Evolutionary conservation across 192 early-diverging fungal species (phyloP), one percentile per base, ranked within the genome.

Genomic region (Backusella mclennaniae): DNA sequence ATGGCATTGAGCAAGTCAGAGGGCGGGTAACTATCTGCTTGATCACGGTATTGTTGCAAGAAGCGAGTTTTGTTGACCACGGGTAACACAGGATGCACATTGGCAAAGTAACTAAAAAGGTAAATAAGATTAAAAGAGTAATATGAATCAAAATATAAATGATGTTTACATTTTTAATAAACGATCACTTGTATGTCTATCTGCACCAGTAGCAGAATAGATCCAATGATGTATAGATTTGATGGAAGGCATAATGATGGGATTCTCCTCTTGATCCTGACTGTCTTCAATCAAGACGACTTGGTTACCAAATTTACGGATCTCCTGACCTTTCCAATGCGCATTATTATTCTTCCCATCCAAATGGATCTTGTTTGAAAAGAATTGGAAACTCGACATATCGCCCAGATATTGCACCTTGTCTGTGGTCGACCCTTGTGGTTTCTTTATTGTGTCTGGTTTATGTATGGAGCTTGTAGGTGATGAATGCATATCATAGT

Each of bases 41-140:
- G 80, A 26, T 77, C 76, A 56, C 80, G 76, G 35, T 82, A 82
- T 36, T 82, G 80, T 33, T 75, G 77, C 71, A 92, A 76, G 72
- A 94, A 92, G 15, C 87, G 83, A 0, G 83, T 78, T 69, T 90
- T 91, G 80, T 92, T 86, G 41, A 94, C 80, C 7, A 94, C 84
- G 2, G 93, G 93, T 69, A 94, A 84, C 29, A 87, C 87, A 11
- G 91, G 91, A 73, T 94, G 93, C 0, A 92, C 79, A 74, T 88
- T 87, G 7, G 74, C 86, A 78, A 93, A 94, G 74, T 91, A 94
- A 7, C 83, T 76, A 49, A 84, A 78, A 41, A 21, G 19, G n/a
- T 6, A 66, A 59, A 7, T 39, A 76, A 63, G n/a, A 8, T 33
- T 9, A 41, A 1, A 23, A 19, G 52, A 53, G 42, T 68, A 0